Evolutionary conservation across 768 basidiomycete species (phyloP), one percentile per base, ranked within the genome.

Genomic region (Phaeolepiota aurea): DNA sequence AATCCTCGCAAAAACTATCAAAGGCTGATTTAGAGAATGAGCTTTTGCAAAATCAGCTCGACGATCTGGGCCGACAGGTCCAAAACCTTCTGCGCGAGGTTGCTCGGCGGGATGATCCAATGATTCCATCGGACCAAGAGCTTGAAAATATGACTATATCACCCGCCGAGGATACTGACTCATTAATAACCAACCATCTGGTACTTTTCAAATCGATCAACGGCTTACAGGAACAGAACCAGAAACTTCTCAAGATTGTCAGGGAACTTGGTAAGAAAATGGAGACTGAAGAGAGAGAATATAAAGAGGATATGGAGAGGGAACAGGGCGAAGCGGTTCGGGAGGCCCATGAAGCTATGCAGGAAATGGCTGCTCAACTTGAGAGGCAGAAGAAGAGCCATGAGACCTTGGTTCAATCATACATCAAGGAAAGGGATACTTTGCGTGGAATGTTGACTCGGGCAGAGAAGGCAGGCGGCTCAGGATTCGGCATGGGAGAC

Each of bases 331-430:
- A 82, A 50, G 89, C 90, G 0, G 72, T 98, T 7, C 72, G 75
- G 23, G 90, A 96, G 60, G 94, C 94, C 0, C 86, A 91, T 44
- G 81, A 87, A 40, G 81, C 87, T 1, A 91, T 98, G 50, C 74
- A 81, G 44, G 76, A 81, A 25, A 67, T 97, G 13, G 80, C 80
- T 13, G 67, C 76, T 11, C 82, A 91, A 56, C 66, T 96, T 10
- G 88, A 93, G 46, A 65, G 71, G 30, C 82, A 90, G 60, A 82
- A 85, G 61, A 78, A 77, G 58, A 70, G 68, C 56, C 71, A 74
- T 54, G 81, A 85, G 22, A 61, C 63, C n/a, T 69, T 80, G 33
- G 79, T 88, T 31, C 82, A 87, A 51, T 80, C 84, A 5, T 87
- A 85, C 43, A 74, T 84, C 61, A 87, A 87, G 59, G 94, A 98